Conservation (phyloP, 257 asterid species). For the Penstemon newberryi region DNA sequence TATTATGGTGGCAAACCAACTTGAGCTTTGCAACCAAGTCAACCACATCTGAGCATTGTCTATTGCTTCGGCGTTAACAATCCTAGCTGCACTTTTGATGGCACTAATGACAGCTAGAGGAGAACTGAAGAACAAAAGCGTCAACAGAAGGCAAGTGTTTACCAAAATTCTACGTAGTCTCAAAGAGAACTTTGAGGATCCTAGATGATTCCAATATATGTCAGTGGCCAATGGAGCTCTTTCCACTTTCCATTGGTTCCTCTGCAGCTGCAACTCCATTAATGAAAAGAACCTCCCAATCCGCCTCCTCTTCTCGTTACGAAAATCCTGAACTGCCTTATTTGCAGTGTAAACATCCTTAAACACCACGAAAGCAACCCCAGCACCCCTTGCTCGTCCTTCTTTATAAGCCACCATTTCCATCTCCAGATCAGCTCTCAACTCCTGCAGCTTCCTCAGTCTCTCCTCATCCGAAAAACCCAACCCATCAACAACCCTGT, state of each 20-base stretch:
- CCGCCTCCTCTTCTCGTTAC: conserved; percentile 76
- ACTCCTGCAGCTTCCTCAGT: conserved; percentile 87
- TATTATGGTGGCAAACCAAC: conserved; percentile 86
- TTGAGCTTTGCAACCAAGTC: conserved; percentile 93
- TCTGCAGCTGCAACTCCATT: conserved; percentile 81
- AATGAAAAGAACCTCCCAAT: conserved; percentile 86
- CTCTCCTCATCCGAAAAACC: conserved; percentile 92
- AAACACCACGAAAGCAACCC: conserved; percentile 93
- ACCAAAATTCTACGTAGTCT: conserved; percentile 76
- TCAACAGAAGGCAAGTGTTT: conserved; percentile 71
- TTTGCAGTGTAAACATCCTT: conserved; percentile 89
- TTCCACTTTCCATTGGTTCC: conserved; percentile 97
- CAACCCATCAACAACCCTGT: conserved; percentile 52
- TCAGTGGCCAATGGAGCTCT: conserved; percentile 96
- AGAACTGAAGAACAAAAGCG: conserved; percentile 94
- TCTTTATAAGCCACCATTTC: conserved; percentile 97
- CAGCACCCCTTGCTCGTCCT: conserved; percentile 96
- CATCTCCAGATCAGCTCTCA: conserved; percentile 96
- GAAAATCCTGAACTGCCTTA: conserved; percentile 90
- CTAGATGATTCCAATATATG: conserved; percentile 95
- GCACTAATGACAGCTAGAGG: conserved; percentile 92
- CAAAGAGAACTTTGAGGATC: conserved; percentile 83
- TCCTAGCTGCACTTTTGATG: conserved; percentile 76
- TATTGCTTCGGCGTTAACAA: conserved; percentile 93
- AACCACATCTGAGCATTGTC: conserved; percentile 91